These are phyloP conservation scores for Diaporthe capsici DNA, from an alignment of 2,329 filamentous ascomycete genomes.

Conservation along the genomic window DNA sequence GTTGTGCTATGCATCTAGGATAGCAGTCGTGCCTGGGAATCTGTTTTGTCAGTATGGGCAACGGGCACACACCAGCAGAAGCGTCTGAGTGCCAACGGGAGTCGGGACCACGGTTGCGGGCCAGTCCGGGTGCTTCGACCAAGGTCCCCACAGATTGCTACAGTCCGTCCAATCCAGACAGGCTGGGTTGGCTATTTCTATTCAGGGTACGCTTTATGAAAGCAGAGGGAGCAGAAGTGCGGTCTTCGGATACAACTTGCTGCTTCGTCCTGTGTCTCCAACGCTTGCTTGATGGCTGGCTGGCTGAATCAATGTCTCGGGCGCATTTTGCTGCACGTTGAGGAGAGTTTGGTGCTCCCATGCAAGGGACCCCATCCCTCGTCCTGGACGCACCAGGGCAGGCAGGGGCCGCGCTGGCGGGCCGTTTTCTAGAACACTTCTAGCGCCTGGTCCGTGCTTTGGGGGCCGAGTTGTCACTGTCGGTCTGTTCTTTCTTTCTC, in stretches of 20 bases:
- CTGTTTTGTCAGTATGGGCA: neutral
- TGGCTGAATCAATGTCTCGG: conserved; percentile 26
- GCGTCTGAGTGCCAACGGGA: neutral
- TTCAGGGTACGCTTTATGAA: neutral
- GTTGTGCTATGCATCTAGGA: neutral
- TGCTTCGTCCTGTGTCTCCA: conserved; percentile 15
- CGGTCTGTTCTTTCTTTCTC: conserved; percentile 3
- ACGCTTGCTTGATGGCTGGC: neutral
- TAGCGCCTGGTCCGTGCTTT: conserved; percentile 46
- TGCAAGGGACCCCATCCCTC: conserved; percentile 19
- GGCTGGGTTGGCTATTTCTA: neutral
- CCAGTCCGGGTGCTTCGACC: conserved; percentile 34
- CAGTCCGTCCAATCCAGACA: conserved; percentile 15
- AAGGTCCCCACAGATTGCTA: conserved; percentile 6
- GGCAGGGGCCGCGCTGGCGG: conserved; percentile 12
- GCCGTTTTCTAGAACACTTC: conserved; percentile 54
- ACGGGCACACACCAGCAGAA: neutral
- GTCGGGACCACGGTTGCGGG: conserved; percentile 36
- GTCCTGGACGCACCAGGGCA: conserved; percentile 3
- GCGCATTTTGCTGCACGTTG: conserved; percentile 12
- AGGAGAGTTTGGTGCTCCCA: conserved; percentile 18
- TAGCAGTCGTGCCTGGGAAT: neutral
- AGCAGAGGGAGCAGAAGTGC: neutral
- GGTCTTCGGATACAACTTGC: neutral
- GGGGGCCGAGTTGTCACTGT: neutral